Conservation (phyloP, 1,284 basidiomycete species). For the Chalciporus sp. region DNA sequence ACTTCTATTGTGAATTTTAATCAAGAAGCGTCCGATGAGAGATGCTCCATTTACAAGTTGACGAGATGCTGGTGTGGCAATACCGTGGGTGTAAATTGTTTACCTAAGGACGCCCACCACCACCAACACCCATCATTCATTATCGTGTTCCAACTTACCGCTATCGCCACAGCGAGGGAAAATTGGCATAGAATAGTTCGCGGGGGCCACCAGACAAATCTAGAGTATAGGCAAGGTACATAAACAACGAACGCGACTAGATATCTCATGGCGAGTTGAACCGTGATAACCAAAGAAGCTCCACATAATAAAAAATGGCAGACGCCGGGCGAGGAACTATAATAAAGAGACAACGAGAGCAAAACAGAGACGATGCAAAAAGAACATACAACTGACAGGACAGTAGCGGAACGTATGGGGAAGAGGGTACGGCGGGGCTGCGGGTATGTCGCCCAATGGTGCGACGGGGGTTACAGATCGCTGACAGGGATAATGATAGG, state of each 20-base stretch:
- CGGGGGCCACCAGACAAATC: slow-evolving; percentile 11
- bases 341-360: slow-evolving; percentile 22
- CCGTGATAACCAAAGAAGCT: slow-evolving; percentile 9
- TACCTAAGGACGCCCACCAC: too few species aligned
- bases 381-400: slow-evolving; percentile 27
- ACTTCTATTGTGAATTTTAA: too few species aligned
- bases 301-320: slow-evolving; percentile 18
- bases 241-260: slow-evolving; percentile 9
- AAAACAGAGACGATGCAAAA: slow-evolving; percentile 25
- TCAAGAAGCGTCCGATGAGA: too few species aligned
- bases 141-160: too few species aligned
- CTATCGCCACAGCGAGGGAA: neutral
- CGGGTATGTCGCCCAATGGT: slow-evolving; percentile 19
- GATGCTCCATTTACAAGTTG: too few species aligned
- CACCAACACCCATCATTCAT: neutral
- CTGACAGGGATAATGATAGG: slow-evolving; percentile 35
- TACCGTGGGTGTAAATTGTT: too few species aligned
- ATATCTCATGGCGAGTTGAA: slow-evolving; percentile 5
- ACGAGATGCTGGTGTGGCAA: too few species aligned
- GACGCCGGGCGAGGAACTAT: slow-evolving; percentile 10
- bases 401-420: slow-evolving; percentile 16
- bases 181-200: slow-evolving; percentile 10
- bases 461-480: slow-evolving; percentile 26
- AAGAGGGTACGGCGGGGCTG: slow-evolving; percentile 5
- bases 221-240: slow-evolving; percentile 18